These are phyloP conservation scores for Dictyostelium intermedium DNA, from an alignment of 78 protist species.

Conservation along the genomic window DNA sequence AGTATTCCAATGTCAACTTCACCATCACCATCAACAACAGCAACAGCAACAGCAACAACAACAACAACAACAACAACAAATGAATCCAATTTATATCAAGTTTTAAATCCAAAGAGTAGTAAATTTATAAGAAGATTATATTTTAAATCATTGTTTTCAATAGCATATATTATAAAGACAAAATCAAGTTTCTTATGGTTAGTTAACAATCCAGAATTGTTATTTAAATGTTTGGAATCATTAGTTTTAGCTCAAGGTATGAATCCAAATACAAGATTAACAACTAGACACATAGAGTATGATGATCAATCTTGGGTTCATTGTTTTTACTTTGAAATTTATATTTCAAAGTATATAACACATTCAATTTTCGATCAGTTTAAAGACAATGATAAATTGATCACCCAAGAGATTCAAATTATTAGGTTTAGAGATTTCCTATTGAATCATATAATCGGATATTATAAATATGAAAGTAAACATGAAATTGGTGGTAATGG, in stretches of 20 bases:
- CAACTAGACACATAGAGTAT: constrained; percentile 12
- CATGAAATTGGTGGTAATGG: neutral
- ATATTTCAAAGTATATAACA: neutral
- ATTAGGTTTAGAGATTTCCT: neutral
- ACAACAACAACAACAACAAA: neutral
- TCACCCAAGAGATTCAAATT: neutral
- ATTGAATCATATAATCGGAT: neutral
- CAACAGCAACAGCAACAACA: neutral
- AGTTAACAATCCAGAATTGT: neutral
- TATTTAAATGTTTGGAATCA: neutral
- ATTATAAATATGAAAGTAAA: neutral
- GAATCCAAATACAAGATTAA: neutral
- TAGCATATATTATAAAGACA: constrained; percentile 23
- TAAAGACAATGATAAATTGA: neutral
- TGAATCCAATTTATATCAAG: neutral
- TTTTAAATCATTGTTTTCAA: neutral
- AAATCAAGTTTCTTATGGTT: constrained; percentile 53
- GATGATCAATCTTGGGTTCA: constrained; percentile 11
- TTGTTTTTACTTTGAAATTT: neutral
- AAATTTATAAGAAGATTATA: neutral
- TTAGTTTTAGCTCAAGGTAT: neutral
- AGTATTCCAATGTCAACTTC: neutral
- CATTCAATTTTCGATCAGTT: neutral
- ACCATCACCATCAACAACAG: neutral
- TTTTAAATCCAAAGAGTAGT: neutral